Percentiles rank a stretch among this genome's conserved stretches.
These are phyloP conservation scores for Phyllosticta capitalensis DNA, from an alignment of 2,329 filamentous ascomycete genomes.

Conservation along the genomic window DNA sequence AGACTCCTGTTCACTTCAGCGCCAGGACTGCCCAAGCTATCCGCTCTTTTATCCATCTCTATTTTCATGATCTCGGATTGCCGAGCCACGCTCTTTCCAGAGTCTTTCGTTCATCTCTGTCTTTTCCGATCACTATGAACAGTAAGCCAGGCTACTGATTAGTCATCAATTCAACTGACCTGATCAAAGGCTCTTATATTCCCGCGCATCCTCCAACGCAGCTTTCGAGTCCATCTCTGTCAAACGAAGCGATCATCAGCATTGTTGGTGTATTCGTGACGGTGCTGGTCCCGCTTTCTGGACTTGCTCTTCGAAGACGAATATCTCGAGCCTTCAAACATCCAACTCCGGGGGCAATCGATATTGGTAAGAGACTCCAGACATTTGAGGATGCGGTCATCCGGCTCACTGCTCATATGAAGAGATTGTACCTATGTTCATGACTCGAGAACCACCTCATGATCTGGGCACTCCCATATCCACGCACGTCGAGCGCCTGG, in stretches of 20 bases:
- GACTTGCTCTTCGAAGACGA: not conserved
- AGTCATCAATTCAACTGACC: not conserved
- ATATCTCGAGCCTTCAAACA: not conserved
- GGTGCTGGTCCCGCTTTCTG: not conserved
- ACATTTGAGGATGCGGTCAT: not conserved
- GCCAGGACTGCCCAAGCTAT: no score
- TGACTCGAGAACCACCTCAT: not conserved
- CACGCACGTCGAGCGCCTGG: not conserved
- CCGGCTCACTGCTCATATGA: not conserved
- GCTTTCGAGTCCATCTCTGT: not conserved
- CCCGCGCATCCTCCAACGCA: no score
- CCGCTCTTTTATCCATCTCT: no score
- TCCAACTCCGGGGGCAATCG: not conserved
- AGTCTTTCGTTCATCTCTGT: no score
- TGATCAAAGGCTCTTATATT: not conserved
- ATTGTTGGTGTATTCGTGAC: not conserved
- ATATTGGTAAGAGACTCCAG: not conserved
- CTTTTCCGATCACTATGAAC: no score
- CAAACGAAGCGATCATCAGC: not conserved
- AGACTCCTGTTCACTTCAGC: no score
- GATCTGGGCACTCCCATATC: not conserved
- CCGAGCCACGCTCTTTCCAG: no score
- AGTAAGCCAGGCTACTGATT: not conserved
- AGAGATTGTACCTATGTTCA: not conserved
- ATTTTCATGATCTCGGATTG: no score